These are phyloP conservation scores for Urtica urens DNA, from an alignment of 306 rosid genomes.

Conservation along the genomic window DNA sequence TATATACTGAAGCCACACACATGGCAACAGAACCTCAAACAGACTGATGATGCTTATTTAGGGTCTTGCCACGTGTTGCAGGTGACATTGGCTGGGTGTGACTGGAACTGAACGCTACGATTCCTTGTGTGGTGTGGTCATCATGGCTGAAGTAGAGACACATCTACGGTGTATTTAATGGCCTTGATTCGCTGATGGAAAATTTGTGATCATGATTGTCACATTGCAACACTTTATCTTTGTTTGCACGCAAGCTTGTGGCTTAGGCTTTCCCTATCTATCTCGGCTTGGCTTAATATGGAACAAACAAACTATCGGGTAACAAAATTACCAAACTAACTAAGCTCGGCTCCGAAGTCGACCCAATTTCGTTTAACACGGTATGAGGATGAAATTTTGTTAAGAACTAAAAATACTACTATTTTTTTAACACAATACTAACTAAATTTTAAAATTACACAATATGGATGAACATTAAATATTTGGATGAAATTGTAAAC, in stretches of 20 bases:
- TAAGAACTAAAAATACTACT: too few relatives aligned
- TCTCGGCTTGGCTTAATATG: constrained; percentile 9
- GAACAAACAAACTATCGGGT: too few relatives aligned
- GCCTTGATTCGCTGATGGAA: constrained; percentile 17
- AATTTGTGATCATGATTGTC: constrained; percentile 15
- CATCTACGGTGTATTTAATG: constrained; percentile 19
- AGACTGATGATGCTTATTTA: constrained; percentile 10
- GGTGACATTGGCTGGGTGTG: constrained; percentile 11
- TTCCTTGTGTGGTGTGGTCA: neutral
- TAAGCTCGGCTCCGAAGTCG: too few relatives aligned
- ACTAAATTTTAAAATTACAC: too few relatives aligned
- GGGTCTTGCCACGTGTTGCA: constrained; percentile 39
- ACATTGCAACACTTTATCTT: constrained; percentile 21
- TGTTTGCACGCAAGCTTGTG: constrained; percentile 32
- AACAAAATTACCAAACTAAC: too few relatives aligned
- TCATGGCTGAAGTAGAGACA: neutral
- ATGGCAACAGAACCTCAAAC: too few relatives aligned
- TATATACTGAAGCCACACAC: too few relatives aligned
- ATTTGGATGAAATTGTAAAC: too few relatives aligned
- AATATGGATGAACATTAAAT: too few relatives aligned
- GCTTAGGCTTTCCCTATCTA: constrained; percentile 12
- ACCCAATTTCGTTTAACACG: too few relatives aligned
- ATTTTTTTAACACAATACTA: too few relatives aligned
- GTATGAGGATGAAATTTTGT: too few relatives aligned
- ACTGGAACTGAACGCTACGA: constrained; percentile 33